Evolutionary conservation across 495 filamentous ascomycete genomes (phyloP).

Genomic region (Penicilliopsis zonata): DNA sequence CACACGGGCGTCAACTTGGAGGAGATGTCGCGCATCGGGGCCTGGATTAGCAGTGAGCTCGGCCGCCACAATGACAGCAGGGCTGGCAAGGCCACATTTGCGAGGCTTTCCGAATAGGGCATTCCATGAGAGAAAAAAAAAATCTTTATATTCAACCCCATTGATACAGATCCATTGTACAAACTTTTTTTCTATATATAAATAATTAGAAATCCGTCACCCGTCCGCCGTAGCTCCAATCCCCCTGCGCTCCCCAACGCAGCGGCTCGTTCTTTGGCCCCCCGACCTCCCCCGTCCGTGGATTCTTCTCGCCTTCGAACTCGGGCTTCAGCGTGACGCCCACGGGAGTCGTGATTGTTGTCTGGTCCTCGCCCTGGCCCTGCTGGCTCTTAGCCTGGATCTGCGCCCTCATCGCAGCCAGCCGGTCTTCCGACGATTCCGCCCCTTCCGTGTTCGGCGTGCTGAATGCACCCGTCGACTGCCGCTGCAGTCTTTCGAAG

Average conservation of each 20-base stretch:
- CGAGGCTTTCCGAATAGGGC: conserved; percentile 22
- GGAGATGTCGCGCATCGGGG: conserved; percentile 65
- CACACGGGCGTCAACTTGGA: conserved; percentile 82
- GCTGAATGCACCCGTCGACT: conserved; percentile 64
- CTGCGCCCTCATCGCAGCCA: conserved; percentile 7
- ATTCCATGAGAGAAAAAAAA: not conserved
- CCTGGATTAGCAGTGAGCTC: conserved; percentile 80
- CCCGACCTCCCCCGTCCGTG: conserved; percentile 90
- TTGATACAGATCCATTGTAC: not conserved
- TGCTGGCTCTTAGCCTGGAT: conserved; percentile 40
- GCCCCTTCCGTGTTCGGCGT: conserved; percentile 34
- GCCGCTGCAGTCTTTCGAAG: conserved; percentile 72
- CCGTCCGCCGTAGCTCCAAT: conserved; percentile 94
- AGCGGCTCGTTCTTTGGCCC: conserved; percentile 97
- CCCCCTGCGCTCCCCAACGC: conserved; percentile 67
- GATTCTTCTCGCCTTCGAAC: conserved; percentile 88
- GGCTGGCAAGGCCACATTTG: conserved; percentile 68
- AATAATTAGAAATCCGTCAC: conserved; percentile 76
- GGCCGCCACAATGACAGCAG: conserved; percentile 63
- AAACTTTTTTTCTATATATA: not conserved
- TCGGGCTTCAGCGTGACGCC: conserved; percentile 83
- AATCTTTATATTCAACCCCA: not conserved
- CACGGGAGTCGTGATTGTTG: too few species aligned
- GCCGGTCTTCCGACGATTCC: conserved; percentile 4
- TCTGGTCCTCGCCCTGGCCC: conserved; percentile 59